Base-by-base conservation (phyloP, 179 eudicot genomes). In the Carnegiea gigantea region DNA sequence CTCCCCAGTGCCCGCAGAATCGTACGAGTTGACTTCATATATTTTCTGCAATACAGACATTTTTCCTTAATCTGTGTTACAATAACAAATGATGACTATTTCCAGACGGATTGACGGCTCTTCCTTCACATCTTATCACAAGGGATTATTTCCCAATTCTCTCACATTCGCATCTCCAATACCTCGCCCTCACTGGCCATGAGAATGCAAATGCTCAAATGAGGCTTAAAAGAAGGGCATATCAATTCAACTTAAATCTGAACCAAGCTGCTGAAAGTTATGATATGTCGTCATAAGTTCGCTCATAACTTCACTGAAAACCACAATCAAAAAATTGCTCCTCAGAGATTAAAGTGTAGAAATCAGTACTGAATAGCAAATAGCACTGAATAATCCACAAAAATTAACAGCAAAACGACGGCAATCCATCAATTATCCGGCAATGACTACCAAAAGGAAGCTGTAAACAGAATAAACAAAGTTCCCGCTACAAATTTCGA, bases 311-410 rank as follows among this genome's bases (percentile, higher is more conserved):
- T 68, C 40, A 18, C 80, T 23, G 0, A 65, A 9, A 46, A 43
- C 6, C 21, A 46, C 14, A 76, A 51, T 14, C 75, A 81, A 81
- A 68, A 51, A 80, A 15, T 44, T 46, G 17, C 14, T 62, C 20
- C 43, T 5, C 26, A 4, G 12, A 46, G 46, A 18, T 13, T 49
- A 33, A 9, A 33, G 44, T 62, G 4, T 28, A n/a, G 20, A 28
- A 53, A 26, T 12, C 36, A 49, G 36, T 74, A 44, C n/a, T 8
- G 53, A 46, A 73, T 11, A 73, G 30, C 60, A 70, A 51, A 28
- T 59, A 74, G 54, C 78, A 76, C 67, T 62, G 18, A 44, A 81
- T 54, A 9, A 76, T 71, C 36, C 43, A 43, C 49, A 75, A 62
- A 7, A 14, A 60, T 15, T 5, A 43, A 48, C 36, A 64, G 51